Evolutionary conservation across 345 rosid species (phyloP).

Genomic region (Populus pruinosa): DNA sequence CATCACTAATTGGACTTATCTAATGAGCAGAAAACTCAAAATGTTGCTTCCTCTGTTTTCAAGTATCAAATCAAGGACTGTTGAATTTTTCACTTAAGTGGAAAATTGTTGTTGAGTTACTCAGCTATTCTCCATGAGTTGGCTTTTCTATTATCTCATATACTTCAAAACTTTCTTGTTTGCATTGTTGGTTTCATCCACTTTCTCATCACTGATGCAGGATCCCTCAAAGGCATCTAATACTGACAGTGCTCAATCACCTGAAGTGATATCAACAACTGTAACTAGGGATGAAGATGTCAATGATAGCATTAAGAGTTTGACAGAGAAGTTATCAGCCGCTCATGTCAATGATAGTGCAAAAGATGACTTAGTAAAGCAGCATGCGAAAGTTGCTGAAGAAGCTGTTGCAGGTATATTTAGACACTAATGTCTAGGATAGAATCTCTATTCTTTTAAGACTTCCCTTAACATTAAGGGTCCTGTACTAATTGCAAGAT

Average conservation of each 20-base stretch:
- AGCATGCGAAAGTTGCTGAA: conserved; percentile 93
- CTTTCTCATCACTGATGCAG: conserved; percentile 35
- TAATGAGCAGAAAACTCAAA: not conserved
- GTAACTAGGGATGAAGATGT: conserved; percentile 41
- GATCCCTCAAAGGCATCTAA: conserved; percentile 58
- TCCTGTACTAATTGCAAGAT: not conserved
- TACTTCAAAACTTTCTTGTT: not conserved
- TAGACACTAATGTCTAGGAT: not conserved
- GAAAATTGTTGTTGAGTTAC: not conserved
- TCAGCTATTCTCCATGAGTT: not conserved
- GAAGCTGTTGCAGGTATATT: conserved; percentile 85
- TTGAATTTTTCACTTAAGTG: not conserved
- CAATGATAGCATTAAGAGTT: conserved; percentile 39
- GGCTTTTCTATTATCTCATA: not conserved
- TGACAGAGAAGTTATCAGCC: conserved; percentile 63
- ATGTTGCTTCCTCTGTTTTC: not conserved
- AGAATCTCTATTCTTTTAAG: not conserved
- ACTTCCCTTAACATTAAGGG: not conserved
- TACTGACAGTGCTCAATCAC: conserved; percentile 41
- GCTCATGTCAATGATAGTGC: conserved; percentile 71
- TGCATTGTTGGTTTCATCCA: not conserved
- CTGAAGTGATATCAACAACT: conserved; percentile 49
- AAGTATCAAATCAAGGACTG: not conserved
- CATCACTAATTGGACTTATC: not conserved
- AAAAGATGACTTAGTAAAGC: conserved; percentile 81